Conservation (phyloP, 495 filamentous ascomycete species). For the Astrocystis sublimbata region DNA sequence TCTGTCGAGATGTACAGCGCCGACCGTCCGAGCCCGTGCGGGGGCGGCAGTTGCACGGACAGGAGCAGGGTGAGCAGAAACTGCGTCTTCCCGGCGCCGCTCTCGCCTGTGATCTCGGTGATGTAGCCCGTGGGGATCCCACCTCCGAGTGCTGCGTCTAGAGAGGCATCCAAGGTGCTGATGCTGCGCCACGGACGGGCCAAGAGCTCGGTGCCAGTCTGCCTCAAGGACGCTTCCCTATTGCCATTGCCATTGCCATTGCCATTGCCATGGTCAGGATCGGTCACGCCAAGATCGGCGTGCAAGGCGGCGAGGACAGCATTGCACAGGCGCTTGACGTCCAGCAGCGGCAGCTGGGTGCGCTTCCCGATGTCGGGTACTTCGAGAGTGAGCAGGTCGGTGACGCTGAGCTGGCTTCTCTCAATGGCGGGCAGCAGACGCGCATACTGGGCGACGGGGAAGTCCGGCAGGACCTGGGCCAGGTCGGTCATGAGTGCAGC, state of each 20-base stretch:
- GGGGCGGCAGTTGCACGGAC: constrained; percentile 73
- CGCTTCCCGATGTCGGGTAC: constrained; percentile 81
- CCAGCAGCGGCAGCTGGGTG: constrained; percentile 76
- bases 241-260: constrained; percentile 10
- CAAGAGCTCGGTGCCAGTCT: constrained; percentile 41
- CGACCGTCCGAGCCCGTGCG: constrained; percentile 65
- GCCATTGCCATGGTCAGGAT: background rate
- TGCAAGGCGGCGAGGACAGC: constrained; percentile 68
- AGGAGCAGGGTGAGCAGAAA: constrained; percentile 83
- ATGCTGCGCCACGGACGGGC: constrained; percentile 57
- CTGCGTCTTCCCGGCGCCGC: constrained; percentile 95
- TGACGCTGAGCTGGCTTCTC: constrained; percentile 68
- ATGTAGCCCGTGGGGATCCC: constrained; percentile 83
- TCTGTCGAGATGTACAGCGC: constrained; percentile 97
- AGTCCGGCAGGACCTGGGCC: constrained; percentile 74
- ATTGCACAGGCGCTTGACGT: constrained; percentile 68
- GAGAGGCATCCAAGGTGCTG: constrained; percentile 72
- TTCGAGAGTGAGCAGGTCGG: constrained; percentile 85
- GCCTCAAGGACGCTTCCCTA: constrained; percentile 22
- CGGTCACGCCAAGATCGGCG: constrained; percentile 55
- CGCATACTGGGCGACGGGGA: constrained; percentile 65
- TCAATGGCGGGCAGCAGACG: constrained; percentile 81
- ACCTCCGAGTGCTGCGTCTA: constrained; percentile 78
- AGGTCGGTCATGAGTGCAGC: constrained; percentile 78
- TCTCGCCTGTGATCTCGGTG: constrained; percentile 91